Evolutionary conservation across 352 stramenopile genomes (phyloP).

Genomic region (Phytophthora ohioensis): DNA sequence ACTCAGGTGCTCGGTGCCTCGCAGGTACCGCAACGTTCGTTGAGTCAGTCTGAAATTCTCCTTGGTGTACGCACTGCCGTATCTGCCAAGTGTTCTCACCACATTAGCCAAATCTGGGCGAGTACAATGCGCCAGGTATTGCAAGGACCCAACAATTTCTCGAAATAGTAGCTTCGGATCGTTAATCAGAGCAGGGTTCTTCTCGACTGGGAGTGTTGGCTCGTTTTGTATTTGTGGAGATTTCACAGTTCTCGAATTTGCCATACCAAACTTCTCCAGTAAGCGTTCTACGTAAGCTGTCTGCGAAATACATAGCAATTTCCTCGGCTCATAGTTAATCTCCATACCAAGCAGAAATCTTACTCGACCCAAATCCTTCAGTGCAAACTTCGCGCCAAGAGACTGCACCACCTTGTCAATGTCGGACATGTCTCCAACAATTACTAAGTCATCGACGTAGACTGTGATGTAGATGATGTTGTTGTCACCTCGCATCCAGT

Average conservation of each 20-base stretch:
- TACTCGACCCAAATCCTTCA: slow-evolving; percentile 16
- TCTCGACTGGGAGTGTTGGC: neutral
- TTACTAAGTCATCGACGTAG: slow-evolving; percentile 5
- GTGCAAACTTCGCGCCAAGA: neutral
- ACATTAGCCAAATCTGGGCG: slow-evolving; percentile 13
- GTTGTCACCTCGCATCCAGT: neutral
- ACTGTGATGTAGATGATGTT: slow-evolving; percentile 3
- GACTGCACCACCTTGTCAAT: neutral
- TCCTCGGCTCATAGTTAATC: slow-evolving; percentile 3
- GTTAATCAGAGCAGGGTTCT: slow-evolving; percentile 1
- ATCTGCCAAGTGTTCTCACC: slow-evolving; percentile 2
- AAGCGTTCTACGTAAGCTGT: slow-evolving; percentile 1
- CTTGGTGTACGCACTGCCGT: slow-evolving; percentile 9
- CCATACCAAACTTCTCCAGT: slow-evolving; percentile 5
- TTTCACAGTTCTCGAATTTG: neutral
- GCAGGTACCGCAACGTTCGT: slow-evolving; percentile 14
- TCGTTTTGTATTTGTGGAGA: slow-evolving; percentile 20
- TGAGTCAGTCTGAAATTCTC: slow-evolving; percentile 11
- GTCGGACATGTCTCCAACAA: neutral
- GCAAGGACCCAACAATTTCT: slow-evolving; percentile 4
- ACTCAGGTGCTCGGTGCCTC: neutral
- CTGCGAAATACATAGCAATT: slow-evolving; percentile 11
- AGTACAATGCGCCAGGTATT: slow-evolving; percentile 8
- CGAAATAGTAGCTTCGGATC: slow-evolving; percentile 4
- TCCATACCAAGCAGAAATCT: slow-evolving; percentile 8